These are phyloP conservation scores for Fusarium aywerte DNA, from an alignment of 2,329 filamentous ascomycete genomes.

Conservation along the genomic window DNA sequence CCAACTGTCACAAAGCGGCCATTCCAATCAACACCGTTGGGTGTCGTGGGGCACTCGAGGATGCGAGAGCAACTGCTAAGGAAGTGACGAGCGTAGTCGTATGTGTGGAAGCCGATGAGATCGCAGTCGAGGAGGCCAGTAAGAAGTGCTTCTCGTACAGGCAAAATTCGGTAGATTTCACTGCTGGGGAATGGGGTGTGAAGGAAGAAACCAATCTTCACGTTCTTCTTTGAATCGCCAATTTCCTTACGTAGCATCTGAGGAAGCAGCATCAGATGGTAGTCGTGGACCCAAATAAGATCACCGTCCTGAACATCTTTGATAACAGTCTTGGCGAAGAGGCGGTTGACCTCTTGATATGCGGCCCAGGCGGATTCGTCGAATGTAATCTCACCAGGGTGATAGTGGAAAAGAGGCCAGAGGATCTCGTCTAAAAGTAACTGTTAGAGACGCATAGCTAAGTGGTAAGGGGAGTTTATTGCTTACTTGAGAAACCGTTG, in stretches of 20 bases:
- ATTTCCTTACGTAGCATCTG: constrained; percentile 95
- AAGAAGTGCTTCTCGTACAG: constrained; percentile 89
- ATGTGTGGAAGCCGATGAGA: constrained; percentile 97
- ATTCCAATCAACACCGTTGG: constrained; percentile 91
- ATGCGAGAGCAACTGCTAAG: constrained; percentile 96
- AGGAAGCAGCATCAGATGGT: constrained; percentile 96
- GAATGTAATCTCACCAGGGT: constrained; percentile 97
- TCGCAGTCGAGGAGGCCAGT: constrained; percentile 92
- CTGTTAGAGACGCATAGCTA: constrained; percentile 5
- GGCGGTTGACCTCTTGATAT: constrained; percentile 90
- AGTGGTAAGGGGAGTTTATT: background rate
- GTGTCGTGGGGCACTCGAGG: constrained; percentile 81
- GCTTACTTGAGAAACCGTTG: constrained; percentile 95
- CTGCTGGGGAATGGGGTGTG: constrained; percentile 97
- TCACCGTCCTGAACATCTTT: constrained; percentile 93
- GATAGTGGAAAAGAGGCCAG: constrained; percentile 99
- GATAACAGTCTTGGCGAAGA: constrained; percentile 89
- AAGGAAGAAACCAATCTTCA: constrained; percentile 98
- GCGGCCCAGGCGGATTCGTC: constrained; percentile 94
- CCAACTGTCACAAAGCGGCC: constrained; percentile 90
- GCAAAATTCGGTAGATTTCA: constrained; percentile 95
- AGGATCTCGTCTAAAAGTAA: constrained; percentile 82
- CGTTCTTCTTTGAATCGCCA: constrained; percentile 81
- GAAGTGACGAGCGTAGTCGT: constrained; percentile 98
- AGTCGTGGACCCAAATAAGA: constrained; percentile 98